phyloP scores from a whole-genome alignment of 257 asterid species.

The Capsicum rhomboideum region DNA sequence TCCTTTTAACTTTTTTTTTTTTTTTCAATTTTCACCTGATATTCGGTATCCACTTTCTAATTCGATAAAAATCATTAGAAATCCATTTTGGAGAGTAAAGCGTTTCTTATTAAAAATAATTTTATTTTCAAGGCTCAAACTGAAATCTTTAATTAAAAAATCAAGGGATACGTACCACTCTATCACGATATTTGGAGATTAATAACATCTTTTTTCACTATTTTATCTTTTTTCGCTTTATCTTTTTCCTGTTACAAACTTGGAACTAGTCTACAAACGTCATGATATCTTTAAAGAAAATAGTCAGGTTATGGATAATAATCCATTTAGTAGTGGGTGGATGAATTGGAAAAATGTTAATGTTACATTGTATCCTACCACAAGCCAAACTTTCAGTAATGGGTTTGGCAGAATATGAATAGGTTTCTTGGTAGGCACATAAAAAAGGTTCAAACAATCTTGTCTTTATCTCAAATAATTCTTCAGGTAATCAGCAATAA shows the following conservation, averaged over 20 bases:
- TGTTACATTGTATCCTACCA: conserved; percentile 6
- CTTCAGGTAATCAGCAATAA: neutral
- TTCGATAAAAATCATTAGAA: neutral
- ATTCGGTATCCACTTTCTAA: neutral
- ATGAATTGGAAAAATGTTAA: conserved; percentile 2
- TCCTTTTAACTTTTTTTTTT: neutral
- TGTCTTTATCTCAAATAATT: neutral
- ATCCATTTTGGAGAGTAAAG: neutral
- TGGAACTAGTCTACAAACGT: conserved; percentile 11
- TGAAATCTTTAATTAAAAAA: neutral
- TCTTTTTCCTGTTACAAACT: conserved; percentile 1
- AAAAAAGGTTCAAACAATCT: neutral
- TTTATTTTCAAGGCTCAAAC: neutral
- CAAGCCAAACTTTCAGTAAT: conserved; percentile 1
- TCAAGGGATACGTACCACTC: neutral
- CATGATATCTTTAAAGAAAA: conserved; percentile 6
- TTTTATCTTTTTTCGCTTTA: neutral
- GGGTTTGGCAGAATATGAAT: conserved; percentile 11
- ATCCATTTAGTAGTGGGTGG: conserved; percentile 9
- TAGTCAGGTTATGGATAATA: neutral
- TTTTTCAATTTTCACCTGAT: neutral
- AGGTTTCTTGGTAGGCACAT: neutral
- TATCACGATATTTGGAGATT: neutral
- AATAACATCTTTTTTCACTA: neutral
- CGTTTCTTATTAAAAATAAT: neutral